Conservation (phyloP, 106 monocot species). For the Dactylorhiza incarnata region DNA sequence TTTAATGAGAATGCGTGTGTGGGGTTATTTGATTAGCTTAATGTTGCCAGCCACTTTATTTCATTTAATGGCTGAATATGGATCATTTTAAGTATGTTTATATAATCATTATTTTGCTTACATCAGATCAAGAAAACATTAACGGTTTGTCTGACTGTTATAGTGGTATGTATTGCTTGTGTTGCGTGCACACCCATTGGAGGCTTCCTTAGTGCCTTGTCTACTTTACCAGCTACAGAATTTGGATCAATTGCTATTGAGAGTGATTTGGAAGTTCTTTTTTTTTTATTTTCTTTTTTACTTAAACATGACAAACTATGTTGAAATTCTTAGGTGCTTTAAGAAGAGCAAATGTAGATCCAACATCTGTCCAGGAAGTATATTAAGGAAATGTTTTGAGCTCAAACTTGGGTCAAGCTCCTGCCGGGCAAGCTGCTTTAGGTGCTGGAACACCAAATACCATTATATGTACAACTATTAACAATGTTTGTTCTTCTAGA, state of each 20-base stretch:
- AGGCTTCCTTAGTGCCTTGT: slow-evolving; percentile 84
- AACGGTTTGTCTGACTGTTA: neutral
- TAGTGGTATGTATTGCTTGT: slow-evolving; percentile 98
- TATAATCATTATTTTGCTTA: neutral
- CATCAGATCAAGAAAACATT: neutral
- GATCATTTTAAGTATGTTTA: neutral
- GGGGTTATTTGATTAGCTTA: too few species aligned
- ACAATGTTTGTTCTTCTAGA: too few species aligned
- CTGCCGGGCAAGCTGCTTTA: too few species aligned
- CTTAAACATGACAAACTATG: too few species aligned
- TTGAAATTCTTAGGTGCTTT: too few species aligned
- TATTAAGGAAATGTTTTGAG: too few species aligned
- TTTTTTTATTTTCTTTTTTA: neutral
- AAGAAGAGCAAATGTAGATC: too few species aligned
- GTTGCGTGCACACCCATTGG: slow-evolving; percentile 94
- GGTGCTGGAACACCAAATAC: too few species aligned
- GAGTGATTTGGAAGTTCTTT: slow-evolving; percentile 34
- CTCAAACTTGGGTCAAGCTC: too few species aligned
- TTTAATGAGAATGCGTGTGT: neutral
- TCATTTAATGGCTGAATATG: neutral
- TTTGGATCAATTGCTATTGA: slow-evolving; percentile 86
- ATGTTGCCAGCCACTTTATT: too few species aligned
- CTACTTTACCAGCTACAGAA: slow-evolving; percentile 87
- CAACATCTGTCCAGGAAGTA: too few species aligned
- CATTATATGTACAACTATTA: too few species aligned